A percentile compares a stretch with the other conserved stretches of the same genome.
Conservation (phyloP, 345 rosid species). For the Brassica rapa region DNA sequence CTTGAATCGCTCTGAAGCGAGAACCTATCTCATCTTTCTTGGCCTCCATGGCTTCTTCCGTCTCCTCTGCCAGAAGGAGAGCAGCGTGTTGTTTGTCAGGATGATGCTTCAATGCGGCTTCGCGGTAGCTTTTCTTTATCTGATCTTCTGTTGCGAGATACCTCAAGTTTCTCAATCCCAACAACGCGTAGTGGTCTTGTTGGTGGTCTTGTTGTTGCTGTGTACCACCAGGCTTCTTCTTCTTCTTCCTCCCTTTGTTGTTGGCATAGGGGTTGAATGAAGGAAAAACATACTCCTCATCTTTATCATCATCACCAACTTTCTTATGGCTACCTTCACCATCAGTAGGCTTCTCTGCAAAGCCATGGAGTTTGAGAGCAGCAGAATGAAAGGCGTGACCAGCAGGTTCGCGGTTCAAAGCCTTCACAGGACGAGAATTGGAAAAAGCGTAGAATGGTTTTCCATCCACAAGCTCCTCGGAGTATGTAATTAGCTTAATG, state of each 20-base stretch:
- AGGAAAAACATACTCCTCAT: conserved; percentile 59
- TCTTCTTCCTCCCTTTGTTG: conserved; percentile 66
- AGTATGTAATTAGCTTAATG: conserved; percentile 61
- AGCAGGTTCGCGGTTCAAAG: conserved; percentile 82
- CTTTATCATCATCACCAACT: conserved; percentile 60
- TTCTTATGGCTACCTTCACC: conserved; percentile 51
- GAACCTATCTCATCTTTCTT: conserved; percentile 90
- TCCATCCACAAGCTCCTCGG: conserved; percentile 77
- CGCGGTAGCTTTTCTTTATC: conserved; percentile 85
- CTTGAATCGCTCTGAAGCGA: conserved; percentile 88
- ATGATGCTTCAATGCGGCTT: conserved; percentile 91
- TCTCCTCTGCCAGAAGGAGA: conserved; percentile 79
- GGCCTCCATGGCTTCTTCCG: conserved; percentile 85
- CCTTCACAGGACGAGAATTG: conserved; percentile 82
- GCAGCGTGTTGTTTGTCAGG: conserved; percentile 96
- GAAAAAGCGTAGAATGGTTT: conserved; percentile 69
- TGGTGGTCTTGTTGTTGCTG: conserved; percentile 77
- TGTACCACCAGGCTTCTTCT: conserved; percentile 63
- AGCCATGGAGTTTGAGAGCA: conserved; percentile 83
- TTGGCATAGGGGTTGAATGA: conserved; percentile 71
- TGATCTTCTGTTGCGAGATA: conserved; percentile 99
- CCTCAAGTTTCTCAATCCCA: conserved; percentile 88
- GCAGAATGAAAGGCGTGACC: conserved; percentile 85
- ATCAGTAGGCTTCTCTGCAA: conserved; percentile 50
- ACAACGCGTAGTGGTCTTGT: conserved; percentile 90